Conservation (phyloP, 148 eudicot species). For the Heliosperma pusillum region DNA sequence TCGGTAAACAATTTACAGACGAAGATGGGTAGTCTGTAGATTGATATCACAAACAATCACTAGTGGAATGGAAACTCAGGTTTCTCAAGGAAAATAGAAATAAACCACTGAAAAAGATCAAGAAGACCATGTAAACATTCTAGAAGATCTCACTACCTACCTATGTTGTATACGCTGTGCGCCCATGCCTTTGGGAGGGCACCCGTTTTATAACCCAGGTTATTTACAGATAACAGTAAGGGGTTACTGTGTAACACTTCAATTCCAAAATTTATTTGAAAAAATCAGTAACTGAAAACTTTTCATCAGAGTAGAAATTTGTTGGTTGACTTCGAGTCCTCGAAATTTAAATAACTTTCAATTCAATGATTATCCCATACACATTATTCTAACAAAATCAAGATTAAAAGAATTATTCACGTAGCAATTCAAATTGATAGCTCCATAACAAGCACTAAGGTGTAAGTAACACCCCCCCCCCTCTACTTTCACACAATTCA, state of each 20-base stretch:
- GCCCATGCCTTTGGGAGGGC: not conserved
- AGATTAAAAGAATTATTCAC: too few relatives aligned
- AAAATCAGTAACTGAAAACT: not conserved
- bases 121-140: not conserved
- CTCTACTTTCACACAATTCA: too few relatives aligned
- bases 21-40: not conserved
- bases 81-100: conserved; percentile 8
- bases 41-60: not conserved
- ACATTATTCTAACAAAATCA: too few relatives aligned
- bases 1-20: not conserved
- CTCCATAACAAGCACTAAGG: too few relatives aligned
- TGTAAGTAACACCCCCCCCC: too few relatives aligned
- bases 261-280: too few relatives aligned
- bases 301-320: not conserved
- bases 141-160: not conserved
- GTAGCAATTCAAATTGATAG: too few relatives aligned
- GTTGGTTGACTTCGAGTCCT: conserved; percentile 1
- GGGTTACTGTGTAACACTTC: too few relatives aligned
- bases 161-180: not conserved
- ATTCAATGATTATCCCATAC: not conserved
- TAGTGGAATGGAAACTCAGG: not conserved
- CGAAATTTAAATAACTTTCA: not conserved
- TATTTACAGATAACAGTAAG: too few relatives aligned
- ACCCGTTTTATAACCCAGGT: too few relatives aligned
- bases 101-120: not conserved